Evolutionary conservation across 768 basidiomycete genomes (phyloP), one percentile per base, ranked within the genome.

Genomic region (Pulveroboletus sp.): DNA sequence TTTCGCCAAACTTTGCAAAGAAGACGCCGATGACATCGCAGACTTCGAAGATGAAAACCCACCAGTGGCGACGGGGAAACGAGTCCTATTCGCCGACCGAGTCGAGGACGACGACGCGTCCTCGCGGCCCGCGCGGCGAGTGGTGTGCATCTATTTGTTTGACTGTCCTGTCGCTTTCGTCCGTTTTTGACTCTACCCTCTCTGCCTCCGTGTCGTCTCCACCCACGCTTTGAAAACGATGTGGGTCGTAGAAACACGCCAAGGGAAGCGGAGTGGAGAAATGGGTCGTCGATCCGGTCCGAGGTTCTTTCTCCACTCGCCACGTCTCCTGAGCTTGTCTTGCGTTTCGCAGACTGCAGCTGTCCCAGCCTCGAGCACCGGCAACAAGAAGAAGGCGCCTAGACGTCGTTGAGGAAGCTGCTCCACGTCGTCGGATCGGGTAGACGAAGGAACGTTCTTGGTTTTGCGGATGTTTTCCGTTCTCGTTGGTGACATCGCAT

Each of bases 11-110:
- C 57, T 65, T 0, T 55, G 56, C 28, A 56, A 54, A 52, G 58
- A 55, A 62, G 67, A 62, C 51, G 56, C 54, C 56, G 63, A 64
- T 13, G 66, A 68, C 33, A 58, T 53, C 58, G 56, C 49, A 47
- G 39, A 47, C 43, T 59, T 55, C 55, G 63, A 63, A 30, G 53
- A 68, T 24, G 59, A 58, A 30, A 39, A 36, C 6, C 44, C 32
- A 31, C 45, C 49, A 30, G 54, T 56, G 48, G 51, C 51, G 30
- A 59, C 56, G 51, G 58, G 54, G 44, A 61, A 67, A 53, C 56
- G 67, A 6, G 58, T 51, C 36, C 42, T 54, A 53, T 57, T 61
- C 48, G 40, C 59, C 48, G 62, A 62, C 38, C 53, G 58, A 7
- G 47, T 44, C 45, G 59, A 63, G 33, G 51, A 49, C 13, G 68